A percentile compares a stretch with the other conserved stretches of the same genome.
These are phyloP conservation scores for Podaxis sp. DNA, from an alignment of 768 basidiomycete species.

Conservation along the genomic window DNA sequence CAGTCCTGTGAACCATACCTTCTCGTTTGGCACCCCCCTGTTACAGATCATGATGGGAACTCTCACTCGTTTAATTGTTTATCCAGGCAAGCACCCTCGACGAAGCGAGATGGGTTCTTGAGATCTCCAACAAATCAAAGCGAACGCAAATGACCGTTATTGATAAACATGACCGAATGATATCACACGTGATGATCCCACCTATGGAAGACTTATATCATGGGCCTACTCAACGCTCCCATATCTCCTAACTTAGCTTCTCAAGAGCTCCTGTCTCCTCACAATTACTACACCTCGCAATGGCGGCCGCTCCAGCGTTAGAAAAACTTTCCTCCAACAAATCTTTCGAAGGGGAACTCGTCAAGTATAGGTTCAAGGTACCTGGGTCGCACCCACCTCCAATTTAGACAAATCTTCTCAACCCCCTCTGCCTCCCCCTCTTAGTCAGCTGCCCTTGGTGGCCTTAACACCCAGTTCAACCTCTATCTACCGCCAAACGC, in stretches of 20 bases:
- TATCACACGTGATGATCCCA: constrained; percentile 11
- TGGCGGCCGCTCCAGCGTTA: constrained; percentile 30
- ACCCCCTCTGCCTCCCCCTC: background rate
- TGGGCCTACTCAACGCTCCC: constrained; percentile 2
- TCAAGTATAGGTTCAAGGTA: constrained; percentile 85
- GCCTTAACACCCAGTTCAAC: constrained; percentile 76
- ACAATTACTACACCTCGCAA: background rate
- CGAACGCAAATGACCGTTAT: background rate
- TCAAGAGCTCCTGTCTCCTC: background rate
- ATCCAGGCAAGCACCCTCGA: background rate
- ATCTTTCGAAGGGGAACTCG: constrained; percentile 75
- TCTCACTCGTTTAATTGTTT: too few species aligned
- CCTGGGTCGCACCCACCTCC: constrained; percentile 1
- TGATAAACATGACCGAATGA: background rate
- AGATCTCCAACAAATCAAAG: background rate
- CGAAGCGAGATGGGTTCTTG: background rate
- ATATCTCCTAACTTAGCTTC: constrained; percentile 9
- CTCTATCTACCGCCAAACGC: constrained; percentile 78
- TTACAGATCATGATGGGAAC: too few species aligned
- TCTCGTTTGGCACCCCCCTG: background rate
- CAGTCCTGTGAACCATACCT: background rate
- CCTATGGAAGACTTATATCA: constrained; percentile 13
- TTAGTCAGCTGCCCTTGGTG: constrained; percentile 74
- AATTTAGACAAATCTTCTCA: background rate
- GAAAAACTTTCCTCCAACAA: constrained; percentile 76